phyloP scores from a whole-genome alignment of 768 basidiomycete genomes.

The Boletales sp. region DNA sequence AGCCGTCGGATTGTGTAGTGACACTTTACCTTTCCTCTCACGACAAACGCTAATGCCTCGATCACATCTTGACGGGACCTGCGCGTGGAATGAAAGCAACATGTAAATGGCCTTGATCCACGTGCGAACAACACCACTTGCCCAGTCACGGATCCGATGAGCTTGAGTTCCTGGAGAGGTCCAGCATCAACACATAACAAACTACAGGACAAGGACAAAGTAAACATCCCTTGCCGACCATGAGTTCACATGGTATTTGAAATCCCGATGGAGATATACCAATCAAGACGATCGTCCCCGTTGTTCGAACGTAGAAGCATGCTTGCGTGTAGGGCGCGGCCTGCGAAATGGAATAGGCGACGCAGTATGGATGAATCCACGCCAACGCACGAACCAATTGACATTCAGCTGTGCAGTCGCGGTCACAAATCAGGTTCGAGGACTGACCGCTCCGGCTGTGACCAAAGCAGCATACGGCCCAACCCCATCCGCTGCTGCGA shows the following conservation, averaged over 20 bases:
- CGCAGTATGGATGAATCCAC: too few species aligned
- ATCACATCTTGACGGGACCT: slow-evolving; percentile 43
- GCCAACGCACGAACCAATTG: neutral
- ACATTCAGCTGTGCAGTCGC: neutral
- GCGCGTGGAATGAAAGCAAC: neutral
- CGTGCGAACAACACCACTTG: slow-evolving; percentile 1
- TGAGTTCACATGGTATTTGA: slow-evolving; percentile 28
- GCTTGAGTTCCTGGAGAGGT: slow-evolving; percentile 16
- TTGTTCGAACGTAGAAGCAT: slow-evolving; percentile 40
- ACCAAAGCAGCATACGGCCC: slow-evolving; percentile 41
- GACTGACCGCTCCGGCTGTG: slow-evolving; percentile 17
- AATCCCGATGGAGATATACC: slow-evolving; percentile 37
- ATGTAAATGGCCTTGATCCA: neutral
- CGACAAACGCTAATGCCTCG: slow-evolving; percentile 42
- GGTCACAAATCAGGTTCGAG: neutral
- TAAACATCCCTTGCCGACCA: slow-evolving; percentile 23
- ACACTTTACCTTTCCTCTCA: slow-evolving; percentile 32
- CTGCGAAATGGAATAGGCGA: neutral
- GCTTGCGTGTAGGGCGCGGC: slow-evolving; percentile 8
- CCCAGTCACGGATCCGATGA: slow-evolving; percentile 21
- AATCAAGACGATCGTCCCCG: slow-evolving; percentile 41
- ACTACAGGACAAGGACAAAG: neutral
- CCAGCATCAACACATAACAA: neutral
- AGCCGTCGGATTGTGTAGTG: slow-evolving; percentile 23
- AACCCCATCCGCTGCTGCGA: slow-evolving; percentile 36